These are phyloP conservation scores for Oryza meridionalis DNA, from an alignment of 176 grass and related monocot species.

Conservation along the genomic window DNA sequence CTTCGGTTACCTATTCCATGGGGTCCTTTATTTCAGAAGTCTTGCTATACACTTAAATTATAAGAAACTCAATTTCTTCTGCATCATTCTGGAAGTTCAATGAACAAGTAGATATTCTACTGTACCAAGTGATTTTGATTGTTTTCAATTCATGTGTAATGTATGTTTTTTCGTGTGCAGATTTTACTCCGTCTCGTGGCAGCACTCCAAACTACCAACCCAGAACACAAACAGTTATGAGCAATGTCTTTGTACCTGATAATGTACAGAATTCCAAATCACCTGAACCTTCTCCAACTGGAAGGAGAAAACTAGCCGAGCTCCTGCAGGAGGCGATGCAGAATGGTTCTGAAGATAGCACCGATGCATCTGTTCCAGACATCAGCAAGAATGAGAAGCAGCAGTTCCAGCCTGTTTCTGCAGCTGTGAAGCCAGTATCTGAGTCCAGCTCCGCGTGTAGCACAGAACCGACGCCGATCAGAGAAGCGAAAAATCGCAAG, in stretches of 20 bases:
- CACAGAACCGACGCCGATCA: slow-evolving; percentile 17
- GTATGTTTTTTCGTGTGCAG: slow-evolving; percentile 38
- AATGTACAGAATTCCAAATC: slow-evolving; percentile 49
- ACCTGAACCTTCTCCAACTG: slow-evolving; percentile 78
- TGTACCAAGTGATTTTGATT: slow-evolving; percentile 17
- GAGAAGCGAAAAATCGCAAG: slow-evolving; percentile 53
- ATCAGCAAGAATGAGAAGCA: slow-evolving; percentile 30
- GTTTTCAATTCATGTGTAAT: neutral
- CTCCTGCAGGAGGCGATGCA: slow-evolving; percentile 68
- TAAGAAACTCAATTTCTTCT: slow-evolving; percentile 1
- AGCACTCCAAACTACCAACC: slow-evolving; percentile 69
- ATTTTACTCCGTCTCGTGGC: slow-evolving; percentile 94
- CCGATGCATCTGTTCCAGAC: slow-evolving; percentile 9
- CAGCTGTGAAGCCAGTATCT: slow-evolving; percentile 30
- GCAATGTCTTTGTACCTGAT: slow-evolving; percentile 40
- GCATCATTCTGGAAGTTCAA: slow-evolving; percentile 23
- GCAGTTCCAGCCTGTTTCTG: slow-evolving; percentile 9
- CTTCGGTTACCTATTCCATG: slow-evolving; percentile 29
- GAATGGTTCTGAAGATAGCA: slow-evolving; percentile 32
- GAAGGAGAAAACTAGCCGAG: slow-evolving; percentile 70
- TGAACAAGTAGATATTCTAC: slow-evolving; percentile 15
- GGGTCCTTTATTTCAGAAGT: slow-evolving; percentile 34
- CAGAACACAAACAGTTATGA: slow-evolving; percentile 49
- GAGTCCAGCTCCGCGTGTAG: slow-evolving; percentile 50
- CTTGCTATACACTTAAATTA: slow-evolving; percentile 25